Evolutionary conservation across 2,329 filamentous ascomycete species (phyloP).

Genomic region (Capronia coronata): DNA sequence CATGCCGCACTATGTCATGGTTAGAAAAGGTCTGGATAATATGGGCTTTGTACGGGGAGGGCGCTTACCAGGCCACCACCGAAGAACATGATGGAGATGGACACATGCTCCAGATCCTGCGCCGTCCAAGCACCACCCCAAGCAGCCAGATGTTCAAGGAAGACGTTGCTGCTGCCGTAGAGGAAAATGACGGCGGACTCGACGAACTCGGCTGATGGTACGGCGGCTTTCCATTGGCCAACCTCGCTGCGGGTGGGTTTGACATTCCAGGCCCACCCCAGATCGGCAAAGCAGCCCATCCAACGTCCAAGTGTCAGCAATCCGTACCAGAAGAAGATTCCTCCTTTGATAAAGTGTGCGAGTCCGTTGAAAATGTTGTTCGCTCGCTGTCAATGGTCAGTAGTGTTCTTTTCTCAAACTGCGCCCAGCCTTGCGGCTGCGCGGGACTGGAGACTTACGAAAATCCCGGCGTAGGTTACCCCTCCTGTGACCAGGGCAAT

Average conservation of each 20-base stretch:
- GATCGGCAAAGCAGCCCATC: constrained; percentile 81
- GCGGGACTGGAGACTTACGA: constrained; percentile 57
- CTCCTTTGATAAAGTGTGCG: constrained; percentile 90
- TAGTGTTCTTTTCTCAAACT: constrained; percentile 4
- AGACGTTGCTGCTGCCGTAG: constrained; percentile 85
- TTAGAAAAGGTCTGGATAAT: not conserved
- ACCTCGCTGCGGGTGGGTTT: constrained; percentile 56
- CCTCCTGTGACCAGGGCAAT: constrained; percentile 64
- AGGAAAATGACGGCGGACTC: constrained; percentile 86
- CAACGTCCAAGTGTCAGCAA: constrained; percentile 80
- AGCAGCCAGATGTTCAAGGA: constrained; percentile 76
- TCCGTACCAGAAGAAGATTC: constrained; percentile 91
- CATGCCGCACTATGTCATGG: constrained; percentile 60
- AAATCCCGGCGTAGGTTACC: constrained; percentile 73
- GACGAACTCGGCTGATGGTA: constrained; percentile 77
- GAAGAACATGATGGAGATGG: constrained; percentile 89
- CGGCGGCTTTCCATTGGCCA: constrained; percentile 52
- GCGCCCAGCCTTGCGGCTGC: not conserved
- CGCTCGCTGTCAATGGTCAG: constrained; percentile 35
- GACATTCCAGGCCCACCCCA: constrained; percentile 94
- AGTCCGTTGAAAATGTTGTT: constrained; percentile 70
- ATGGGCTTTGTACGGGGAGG: not conserved
- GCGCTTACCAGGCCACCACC: constrained; percentile 70
- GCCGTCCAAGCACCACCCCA: constrained; percentile 66
- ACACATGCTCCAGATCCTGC: constrained; percentile 82